These are phyloP conservation scores for Lentinus polychrous DNA, from an alignment of 1,284 basidiomycete species.

Conservation along the genomic window DNA sequence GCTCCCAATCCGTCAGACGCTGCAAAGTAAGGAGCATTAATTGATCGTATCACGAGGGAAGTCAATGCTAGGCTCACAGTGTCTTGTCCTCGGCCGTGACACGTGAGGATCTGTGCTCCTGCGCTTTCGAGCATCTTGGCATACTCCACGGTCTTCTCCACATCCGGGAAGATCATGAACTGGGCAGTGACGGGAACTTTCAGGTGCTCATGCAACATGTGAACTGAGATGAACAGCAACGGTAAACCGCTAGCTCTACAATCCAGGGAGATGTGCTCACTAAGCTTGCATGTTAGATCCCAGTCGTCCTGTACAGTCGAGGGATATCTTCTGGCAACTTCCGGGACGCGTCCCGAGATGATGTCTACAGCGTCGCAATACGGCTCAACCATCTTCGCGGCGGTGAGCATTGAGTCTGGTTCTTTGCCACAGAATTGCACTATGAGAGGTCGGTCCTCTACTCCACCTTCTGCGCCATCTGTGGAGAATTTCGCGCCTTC, in stretches of 20 bases:
- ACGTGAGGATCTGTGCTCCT: constrained; percentile 92
- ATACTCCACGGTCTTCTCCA: constrained; percentile 88
- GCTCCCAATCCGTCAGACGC: constrained; percentile 39
- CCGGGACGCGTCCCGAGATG: constrained; percentile 95
- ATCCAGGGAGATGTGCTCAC: constrained; percentile 40
- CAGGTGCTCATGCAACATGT: constrained; percentile 78
- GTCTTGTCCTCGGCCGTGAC: constrained; percentile 87
- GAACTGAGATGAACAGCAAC: constrained; percentile 45
- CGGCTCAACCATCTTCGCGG: constrained; percentile 68
- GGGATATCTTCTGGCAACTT: constrained; percentile 89
- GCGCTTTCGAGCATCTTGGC: constrained; percentile 93
- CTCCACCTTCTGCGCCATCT: constrained; percentile 64
- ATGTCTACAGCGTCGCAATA: constrained; percentile 91
- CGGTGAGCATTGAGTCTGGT: constrained; percentile 67
- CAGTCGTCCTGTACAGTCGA: constrained; percentile 93
- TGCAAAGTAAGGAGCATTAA: constrained; percentile 23
- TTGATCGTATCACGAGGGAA: no score
- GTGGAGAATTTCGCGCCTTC: no score
- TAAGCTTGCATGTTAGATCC: constrained; percentile 76
- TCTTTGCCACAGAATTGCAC: constrained; percentile 95
- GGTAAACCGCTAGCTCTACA: neutral
- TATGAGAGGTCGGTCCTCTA: constrained; percentile 77
- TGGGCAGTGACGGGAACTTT: constrained; percentile 92
- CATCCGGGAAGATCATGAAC: constrained; percentile 84
- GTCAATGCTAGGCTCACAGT: constrained; percentile 34